Base-by-base conservation (phyloP, 1,284 basidiomycete species). In the Irpex sp. region DNA sequence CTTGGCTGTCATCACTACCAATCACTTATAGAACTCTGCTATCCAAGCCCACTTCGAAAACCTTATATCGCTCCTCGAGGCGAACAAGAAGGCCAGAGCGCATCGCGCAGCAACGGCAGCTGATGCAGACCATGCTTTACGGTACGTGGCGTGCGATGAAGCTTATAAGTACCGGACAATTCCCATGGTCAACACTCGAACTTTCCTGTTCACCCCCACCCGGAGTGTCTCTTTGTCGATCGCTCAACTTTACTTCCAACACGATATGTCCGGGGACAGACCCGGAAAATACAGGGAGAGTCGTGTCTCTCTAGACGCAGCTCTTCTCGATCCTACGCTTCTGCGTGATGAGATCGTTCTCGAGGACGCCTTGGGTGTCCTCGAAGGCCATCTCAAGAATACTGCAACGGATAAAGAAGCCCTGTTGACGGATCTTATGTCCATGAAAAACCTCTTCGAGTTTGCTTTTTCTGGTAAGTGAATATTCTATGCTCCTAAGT, bases 281-380 rank as follows among this genome's bases (percentile, higher is more conserved):
- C 7, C 38, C 7, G 38, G 15, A 8, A 15, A 40, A 40, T 2
- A 40, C 38, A 40, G 15, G 9, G 15, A 40, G 15, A 8, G 15
- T 40, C 38, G 15, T 40, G 38, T 40, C 15, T 15, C 7, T 40
- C 54, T 66, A 15, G 65, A 64, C 60, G 48, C 61, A 34, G 21
- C 31, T 11, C 21, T 62, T 52, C 59, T 66, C 38, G 58, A 61
- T 9, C 59, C 62, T 8, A 19, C 17, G 17, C 1, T 55, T 2
- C 54, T 69, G 58, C 21, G 17, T 4, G 62, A 66, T 58, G 68
- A 67, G 34, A 19, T 51, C 26, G 59, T 61, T 5, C 38, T 70
- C 34, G 64, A 66, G 57, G 36, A 15, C 15, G 64, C 67, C 1
- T 31, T 70, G 7, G 5, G 58, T 52, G 38, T n/a, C n/a, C 58